These are phyloP conservation scores for Neofusicoccum umdonicola DNA, from an alignment of 2,329 filamentous ascomycete genomes.

Conservation along the genomic window DNA sequence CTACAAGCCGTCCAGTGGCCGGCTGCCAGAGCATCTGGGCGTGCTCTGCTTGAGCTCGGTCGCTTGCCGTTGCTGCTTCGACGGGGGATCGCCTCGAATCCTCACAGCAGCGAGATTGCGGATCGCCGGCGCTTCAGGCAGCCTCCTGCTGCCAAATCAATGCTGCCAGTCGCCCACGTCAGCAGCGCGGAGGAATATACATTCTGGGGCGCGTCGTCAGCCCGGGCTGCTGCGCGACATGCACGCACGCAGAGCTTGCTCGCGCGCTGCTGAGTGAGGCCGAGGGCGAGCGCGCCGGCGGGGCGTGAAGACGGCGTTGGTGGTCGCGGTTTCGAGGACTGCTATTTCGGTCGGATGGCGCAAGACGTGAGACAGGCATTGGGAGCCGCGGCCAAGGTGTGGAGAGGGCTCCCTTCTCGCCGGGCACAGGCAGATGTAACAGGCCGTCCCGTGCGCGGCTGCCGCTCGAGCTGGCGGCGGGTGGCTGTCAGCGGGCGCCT, in stretches of 20 bases:
- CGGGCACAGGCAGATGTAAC: slow-evolving; percentile 3
- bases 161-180: slow-evolving; percentile 3
- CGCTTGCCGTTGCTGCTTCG: background rate
- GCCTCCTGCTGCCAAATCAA: background rate
- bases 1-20: background rate
- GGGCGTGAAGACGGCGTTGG: background rate
- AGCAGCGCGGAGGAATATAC: slow-evolving; percentile 11
- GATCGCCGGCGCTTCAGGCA: slow-evolving; percentile 8
- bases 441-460: background rate
- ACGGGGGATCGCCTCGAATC: background rate
- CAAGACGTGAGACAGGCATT: slow-evolving; percentile 13
- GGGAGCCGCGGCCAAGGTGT: background rate
- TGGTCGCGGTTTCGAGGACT: slow-evolving; percentile 2
- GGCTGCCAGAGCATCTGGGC: background rate
- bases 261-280: slow-evolving; percentile 3
- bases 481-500: slow-evolving; percentile 9
- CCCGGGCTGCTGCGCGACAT: slow-evolving; percentile 12
- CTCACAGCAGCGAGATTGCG: background rate
- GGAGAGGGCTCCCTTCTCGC: background rate
- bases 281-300: background rate
- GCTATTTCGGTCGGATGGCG: slow-evolving; percentile 7
- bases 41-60: background rate
- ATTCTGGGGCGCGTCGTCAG: slow-evolving; percentile 11
- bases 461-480: background rate
- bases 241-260: background rate